phyloP scores from a whole-genome alignment of 2,329 filamentous ascomycete genomes.

The Penicillium sp. region DNA sequence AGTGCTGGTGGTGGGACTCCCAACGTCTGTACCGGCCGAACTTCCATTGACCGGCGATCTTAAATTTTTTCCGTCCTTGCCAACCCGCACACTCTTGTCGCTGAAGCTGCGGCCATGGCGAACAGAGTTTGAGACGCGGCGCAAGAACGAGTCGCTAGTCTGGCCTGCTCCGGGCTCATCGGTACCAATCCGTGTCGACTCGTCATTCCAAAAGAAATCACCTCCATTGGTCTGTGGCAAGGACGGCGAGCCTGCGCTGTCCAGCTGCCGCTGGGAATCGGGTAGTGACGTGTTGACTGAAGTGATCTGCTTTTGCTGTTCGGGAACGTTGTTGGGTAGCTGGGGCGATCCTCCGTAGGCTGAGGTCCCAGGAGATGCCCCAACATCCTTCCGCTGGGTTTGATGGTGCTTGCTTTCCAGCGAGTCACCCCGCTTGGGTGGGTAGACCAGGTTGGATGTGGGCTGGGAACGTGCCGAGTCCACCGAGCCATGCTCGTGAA shows the following conservation, averaged over 20 bases:
- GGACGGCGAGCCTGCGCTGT: slow-evolving; percentile 61
- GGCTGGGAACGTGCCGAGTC: slow-evolving; percentile 38
- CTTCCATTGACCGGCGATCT: slow-evolving; percentile 61
- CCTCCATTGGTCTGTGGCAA: slow-evolving; percentile 67
- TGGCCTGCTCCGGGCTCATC: slow-evolving; percentile 62
- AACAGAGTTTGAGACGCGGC: slow-evolving; percentile 87
- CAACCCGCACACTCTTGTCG: slow-evolving; percentile 56
- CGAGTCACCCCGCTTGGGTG: slow-evolving; percentile 61
- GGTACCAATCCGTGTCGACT: slow-evolving; percentile 78
- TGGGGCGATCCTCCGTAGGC: slow-evolving; percentile 41
- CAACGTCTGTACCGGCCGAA: slow-evolving; percentile 58
- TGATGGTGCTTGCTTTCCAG: slow-evolving; percentile 52
- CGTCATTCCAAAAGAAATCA: slow-evolving; percentile 92
- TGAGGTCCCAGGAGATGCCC: slow-evolving; percentile 32
- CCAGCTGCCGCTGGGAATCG: slow-evolving; percentile 34
- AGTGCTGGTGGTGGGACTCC: slow-evolving; percentile 66
- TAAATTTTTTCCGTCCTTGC: slow-evolving; percentile 67
- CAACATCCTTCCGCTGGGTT: slow-evolving; percentile 65
- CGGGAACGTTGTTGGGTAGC: slow-evolving; percentile 30
- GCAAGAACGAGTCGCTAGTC: slow-evolving; percentile 73
- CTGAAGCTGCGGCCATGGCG: slow-evolving; percentile 89
- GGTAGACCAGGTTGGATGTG: slow-evolving; percentile 35
- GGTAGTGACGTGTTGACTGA: slow-evolving; percentile 45
- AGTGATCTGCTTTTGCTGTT: slow-evolving; percentile 33
- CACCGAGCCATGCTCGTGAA: slow-evolving; percentile 53